Percentiles rank a stretch among this genome's conserved stretches.
phyloP scores from a whole-genome alignment of 2,329 filamentous ascomycete species.

The Neophaeococcomyces aloes region DNA sequence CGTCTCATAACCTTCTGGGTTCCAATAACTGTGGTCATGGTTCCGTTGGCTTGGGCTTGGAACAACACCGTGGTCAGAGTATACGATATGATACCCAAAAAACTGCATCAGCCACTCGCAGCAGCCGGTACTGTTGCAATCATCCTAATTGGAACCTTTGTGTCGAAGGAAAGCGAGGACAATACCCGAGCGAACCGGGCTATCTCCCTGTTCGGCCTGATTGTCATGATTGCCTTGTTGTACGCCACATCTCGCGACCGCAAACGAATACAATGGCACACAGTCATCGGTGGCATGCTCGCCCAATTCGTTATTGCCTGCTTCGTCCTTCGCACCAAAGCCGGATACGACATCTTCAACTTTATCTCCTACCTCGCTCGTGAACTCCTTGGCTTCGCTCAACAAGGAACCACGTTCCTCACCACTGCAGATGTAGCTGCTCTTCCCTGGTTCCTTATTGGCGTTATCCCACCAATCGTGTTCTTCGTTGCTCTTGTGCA shows the following conservation, averaged over 20 bases:
- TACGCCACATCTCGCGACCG: slow-evolving; percentile 63
- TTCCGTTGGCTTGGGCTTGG: slow-evolving; percentile 59
- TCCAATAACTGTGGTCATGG: slow-evolving; percentile 55
- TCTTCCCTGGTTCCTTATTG: slow-evolving; percentile 59
- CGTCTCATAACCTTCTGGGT: slow-evolving; percentile 66
- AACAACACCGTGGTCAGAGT: slow-evolving; percentile 50
- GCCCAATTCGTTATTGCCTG: slow-evolving; percentile 79
- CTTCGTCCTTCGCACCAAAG: slow-evolving; percentile 72
- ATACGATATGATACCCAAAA: slow-evolving; percentile 55
- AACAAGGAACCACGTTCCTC: slow-evolving; percentile 63
- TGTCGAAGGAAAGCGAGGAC: slow-evolving; percentile 56
- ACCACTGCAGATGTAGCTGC: slow-evolving; percentile 38
- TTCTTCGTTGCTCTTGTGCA: slow-evolving; percentile 94
- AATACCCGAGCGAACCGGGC: slow-evolving; percentile 74
- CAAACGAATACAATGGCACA: slow-evolving; percentile 53
- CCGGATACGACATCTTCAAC: slow-evolving; percentile 81
- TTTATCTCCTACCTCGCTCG: slow-evolving; percentile 71
- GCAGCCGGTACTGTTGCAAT: slow-evolving; percentile 56
- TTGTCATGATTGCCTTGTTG: slow-evolving; percentile 57
- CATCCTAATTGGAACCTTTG: slow-evolving; percentile 70
- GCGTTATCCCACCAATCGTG: slow-evolving; percentile 81
- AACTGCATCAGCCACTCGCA: slow-evolving; percentile 52
- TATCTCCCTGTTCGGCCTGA: slow-evolving; percentile 67
- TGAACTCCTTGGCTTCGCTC: slow-evolving; percentile 64
- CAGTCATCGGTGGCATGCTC: slow-evolving; percentile 80